Evolutionary conservation across 495 filamentous ascomycete species (phyloP).

Genomic region (Geopyxis carbonaria): DNA sequence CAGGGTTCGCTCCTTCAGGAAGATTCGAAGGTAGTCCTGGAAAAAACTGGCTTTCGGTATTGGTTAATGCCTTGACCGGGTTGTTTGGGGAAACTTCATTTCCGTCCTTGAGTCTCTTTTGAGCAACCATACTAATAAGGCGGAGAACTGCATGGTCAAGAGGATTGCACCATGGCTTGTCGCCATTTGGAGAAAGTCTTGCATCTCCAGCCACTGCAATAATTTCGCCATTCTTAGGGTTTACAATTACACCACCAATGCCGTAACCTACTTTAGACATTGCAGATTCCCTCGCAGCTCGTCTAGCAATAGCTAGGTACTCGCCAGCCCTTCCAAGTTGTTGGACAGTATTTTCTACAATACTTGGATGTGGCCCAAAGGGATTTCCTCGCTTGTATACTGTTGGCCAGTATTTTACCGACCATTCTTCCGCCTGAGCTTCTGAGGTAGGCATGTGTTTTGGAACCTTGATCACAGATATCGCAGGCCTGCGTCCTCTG

Average conservation of each 20-base stretch:
- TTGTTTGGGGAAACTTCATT: constrained; percentile 25
- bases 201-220: constrained; percentile 21
- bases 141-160: constrained; percentile 58
- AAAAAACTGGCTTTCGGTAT: constrained; percentile 6
- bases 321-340: constrained; percentile 16
- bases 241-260: constrained; percentile 71
- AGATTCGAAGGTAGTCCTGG: constrained; percentile 9
- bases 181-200: constrained; percentile 15
- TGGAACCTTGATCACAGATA: constrained; percentile 45
- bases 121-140: constrained; percentile 72
- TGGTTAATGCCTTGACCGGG: constrained; percentile 23
- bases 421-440: constrained; percentile 61
- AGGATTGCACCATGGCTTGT: constrained; percentile 15
- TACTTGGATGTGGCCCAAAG: constrained; percentile 51
- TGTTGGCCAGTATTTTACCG: constrained; percentile 65
- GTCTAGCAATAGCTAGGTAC: constrained; percentile 53
- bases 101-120: constrained; percentile 30
- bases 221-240: constrained; percentile 31
- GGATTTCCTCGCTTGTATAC: constrained; percentile 72
- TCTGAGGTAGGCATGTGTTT: constrained; percentile 55
- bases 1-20: not conserved
- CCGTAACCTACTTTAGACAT: constrained; percentile 43
- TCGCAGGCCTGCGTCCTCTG: constrained; percentile 28
- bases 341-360: constrained; percentile 26
- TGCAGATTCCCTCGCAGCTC: constrained; percentile 41